Percentiles rank a stretch among this genome's conserved stretches.
Evolutionary conservation across 2,329 filamentous ascomycete genomes (phyloP).

Genomic region (Colletotrichum spaethianum): DNA sequence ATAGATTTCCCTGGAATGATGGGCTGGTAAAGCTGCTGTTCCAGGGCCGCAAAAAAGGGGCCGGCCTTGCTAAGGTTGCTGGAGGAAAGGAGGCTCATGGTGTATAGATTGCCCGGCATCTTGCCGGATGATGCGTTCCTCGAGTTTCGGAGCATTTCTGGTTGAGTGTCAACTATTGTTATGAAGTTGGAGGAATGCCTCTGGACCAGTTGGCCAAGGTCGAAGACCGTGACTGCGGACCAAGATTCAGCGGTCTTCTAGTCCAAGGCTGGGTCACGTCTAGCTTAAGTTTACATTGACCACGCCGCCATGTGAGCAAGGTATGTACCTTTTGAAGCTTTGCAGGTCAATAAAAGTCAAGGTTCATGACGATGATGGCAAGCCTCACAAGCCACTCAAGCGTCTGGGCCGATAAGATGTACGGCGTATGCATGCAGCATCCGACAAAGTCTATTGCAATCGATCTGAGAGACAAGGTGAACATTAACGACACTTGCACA

Average conservation of each 20-base stretch:
- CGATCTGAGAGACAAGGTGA: neutral
- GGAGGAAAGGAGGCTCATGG: neutral
- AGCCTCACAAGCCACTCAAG: neutral
- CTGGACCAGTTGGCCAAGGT: neutral
- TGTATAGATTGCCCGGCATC: neutral
- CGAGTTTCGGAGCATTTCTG: neutral
- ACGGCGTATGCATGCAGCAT: neutral
- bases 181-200: neutral
- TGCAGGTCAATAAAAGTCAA: neutral
- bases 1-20: neutral
- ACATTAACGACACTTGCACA: neutral
- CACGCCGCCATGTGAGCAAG: neutral
- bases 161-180: neutral
- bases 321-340: neutral
- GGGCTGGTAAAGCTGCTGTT: constrained; percentile 17
- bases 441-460: neutral
- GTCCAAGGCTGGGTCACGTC: neutral
- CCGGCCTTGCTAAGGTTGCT: constrained; percentile 6
- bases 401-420: neutral
- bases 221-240: neutral
- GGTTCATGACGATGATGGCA: neutral
- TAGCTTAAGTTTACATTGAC: neutral
- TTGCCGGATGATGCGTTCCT: neutral
- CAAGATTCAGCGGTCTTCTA: neutral
- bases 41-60: constrained; percentile 7